These are phyloP conservation scores for Erysimum cheiranthoides DNA, from an alignment of 345 rosid genomes.

Conservation along the genomic window DNA sequence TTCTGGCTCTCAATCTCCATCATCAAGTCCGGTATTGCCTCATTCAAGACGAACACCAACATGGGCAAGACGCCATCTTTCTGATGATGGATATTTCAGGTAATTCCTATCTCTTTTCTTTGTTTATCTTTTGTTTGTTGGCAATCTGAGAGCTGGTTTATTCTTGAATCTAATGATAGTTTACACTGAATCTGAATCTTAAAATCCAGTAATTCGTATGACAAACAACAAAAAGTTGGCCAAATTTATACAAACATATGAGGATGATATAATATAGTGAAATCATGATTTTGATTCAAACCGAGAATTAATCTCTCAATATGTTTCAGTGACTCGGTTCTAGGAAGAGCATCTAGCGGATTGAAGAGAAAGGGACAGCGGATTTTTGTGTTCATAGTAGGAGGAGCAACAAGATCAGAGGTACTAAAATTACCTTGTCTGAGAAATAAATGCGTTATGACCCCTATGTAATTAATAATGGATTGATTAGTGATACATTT, in stretches of 20 bases:
- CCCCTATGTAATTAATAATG: neutral
- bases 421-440: conserved; percentile 46
- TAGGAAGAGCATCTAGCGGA: conserved; percentile 79
- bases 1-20: conserved; percentile 58
- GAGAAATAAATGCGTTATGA: neutral
- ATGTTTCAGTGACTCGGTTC: conserved; percentile 70
- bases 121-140: too few relatives aligned
- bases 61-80: conserved; percentile 62
- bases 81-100: conserved; percentile 95
- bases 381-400: conserved; percentile 84
- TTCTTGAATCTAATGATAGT: neutral
- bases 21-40: conserved; percentile 54
- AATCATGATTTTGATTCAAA: neutral
- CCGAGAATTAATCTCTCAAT: neutral
- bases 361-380: conserved; percentile 79
- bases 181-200: neutral
- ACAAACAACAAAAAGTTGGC: neutral
- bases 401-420: conserved; percentile 99
- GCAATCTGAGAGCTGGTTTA: neutral
- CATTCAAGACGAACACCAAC: conserved; percentile 87
- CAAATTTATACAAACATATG: neutral
- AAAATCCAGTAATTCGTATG: neutral
- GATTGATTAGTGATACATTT: conserved; percentile 16
- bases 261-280: neutral
- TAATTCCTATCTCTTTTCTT: conserved; percentile 20